Percentiles rank a stretch among this genome's conserved stretches.
These are phyloP conservation scores for Phytophthora hybrid DNA, from an alignment of 352 stramenopile genomes.

Conservation along the genomic window DNA sequence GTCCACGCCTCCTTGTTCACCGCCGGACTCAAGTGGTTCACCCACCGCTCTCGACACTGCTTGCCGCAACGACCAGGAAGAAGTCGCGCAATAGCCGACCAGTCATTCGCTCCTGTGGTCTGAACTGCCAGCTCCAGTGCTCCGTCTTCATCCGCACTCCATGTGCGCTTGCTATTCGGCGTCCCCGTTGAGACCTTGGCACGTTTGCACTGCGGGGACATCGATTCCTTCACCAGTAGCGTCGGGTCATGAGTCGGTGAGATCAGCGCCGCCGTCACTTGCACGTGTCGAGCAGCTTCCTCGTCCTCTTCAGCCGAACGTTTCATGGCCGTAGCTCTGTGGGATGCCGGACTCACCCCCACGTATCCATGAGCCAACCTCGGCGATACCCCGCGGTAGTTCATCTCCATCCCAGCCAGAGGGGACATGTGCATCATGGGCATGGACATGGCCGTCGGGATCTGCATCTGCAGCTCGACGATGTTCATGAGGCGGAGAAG, in stretches of 20 bases:
- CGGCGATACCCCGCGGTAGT: conserved; percentile 25
- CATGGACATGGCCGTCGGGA: conserved; percentile 46
- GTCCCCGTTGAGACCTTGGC: conserved; percentile 46
- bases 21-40: conserved; percentile 96
- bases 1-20: conserved; percentile 96
- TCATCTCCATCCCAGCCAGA: conserved; percentile 19
- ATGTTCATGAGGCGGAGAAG: conserved; percentile 81
- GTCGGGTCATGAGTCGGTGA: conserved; percentile 30
- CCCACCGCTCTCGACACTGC: conserved; percentile 97
- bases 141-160: conserved; percentile 71
- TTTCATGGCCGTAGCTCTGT: conserved; percentile 14
- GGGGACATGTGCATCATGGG: conserved; percentile 38
- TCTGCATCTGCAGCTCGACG: conserved; percentile 81
- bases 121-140: conserved; percentile 62
- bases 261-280: conserved; percentile 30
- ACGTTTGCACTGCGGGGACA: conserved; percentile 72
- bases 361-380: conserved; percentile 12
- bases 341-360: conserved; percentile 2
- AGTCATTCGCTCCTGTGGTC: conserved; percentile 77
- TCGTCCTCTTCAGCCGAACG: conserved; percentile 11
- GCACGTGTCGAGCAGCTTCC: neutral
- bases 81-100: conserved; percentile 94
- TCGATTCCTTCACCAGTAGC: conserved; percentile 39
- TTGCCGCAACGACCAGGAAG: conserved; percentile 95
- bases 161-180: conserved; percentile 62